Conservation (phyloP, 495 filamentous ascomycete genomes). For the Aspergillus haitiensis region DNA sequence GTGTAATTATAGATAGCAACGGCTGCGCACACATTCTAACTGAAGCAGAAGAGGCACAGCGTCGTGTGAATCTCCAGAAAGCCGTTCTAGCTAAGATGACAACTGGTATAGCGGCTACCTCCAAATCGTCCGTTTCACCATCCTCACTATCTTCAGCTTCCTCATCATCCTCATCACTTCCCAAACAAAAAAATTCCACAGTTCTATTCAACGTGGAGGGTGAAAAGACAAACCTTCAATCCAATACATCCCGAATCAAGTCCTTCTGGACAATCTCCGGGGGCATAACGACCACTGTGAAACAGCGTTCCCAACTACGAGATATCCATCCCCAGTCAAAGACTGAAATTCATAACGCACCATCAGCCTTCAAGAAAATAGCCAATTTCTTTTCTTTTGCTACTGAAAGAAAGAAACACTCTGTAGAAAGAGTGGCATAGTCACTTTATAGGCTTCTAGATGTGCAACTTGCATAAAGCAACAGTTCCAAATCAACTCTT, state of each 20-base stretch:
- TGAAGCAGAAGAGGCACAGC: conserved; percentile 23
- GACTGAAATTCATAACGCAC: background rate
- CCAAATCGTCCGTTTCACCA: background rate
- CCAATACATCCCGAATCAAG: conserved; percentile 3
- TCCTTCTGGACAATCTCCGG: conserved; percentile 4
- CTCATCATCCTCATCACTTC: too few species aligned
- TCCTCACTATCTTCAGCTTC: too few species aligned
- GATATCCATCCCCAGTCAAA: background rate
- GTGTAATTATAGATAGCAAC: conserved; percentile 29
- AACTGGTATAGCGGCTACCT: conserved; percentile 10
- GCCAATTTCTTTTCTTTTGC: conserved; percentile 6
- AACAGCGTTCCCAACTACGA: background rate
- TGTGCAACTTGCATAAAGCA: too few species aligned
- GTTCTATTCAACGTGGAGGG: background rate
- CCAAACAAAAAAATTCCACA: background rate
- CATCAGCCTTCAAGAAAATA: conserved; percentile 4
- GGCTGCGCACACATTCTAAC: conserved; percentile 25
- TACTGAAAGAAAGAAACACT: background rate
- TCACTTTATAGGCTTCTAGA: too few species aligned
- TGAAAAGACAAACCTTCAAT: background rate
- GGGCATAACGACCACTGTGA: background rate
- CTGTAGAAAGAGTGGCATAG: background rate
- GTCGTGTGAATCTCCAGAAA: conserved; percentile 24
- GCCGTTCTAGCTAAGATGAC: conserved; percentile 35
- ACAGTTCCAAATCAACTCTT: too few species aligned